These are phyloP conservation scores for Hemileccinum rubropunctum DNA, from an alignment of 768 basidiomycete genomes.

Conservation along the genomic window DNA sequence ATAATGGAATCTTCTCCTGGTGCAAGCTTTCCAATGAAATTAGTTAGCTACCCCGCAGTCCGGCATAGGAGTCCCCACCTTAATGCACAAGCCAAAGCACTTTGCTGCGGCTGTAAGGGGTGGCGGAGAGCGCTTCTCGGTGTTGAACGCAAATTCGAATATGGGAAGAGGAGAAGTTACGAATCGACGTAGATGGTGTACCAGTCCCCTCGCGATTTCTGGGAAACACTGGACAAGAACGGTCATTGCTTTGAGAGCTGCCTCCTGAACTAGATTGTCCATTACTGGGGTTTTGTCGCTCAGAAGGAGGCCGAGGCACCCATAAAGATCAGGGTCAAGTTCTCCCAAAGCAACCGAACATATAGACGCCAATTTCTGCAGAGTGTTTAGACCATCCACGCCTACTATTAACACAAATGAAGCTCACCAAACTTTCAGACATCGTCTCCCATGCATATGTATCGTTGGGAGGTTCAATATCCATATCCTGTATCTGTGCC, in stretches of 20 bases:
- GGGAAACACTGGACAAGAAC: conserved; percentile 88
- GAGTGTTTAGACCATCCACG: background rate
- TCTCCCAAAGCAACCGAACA: conserved; percentile 72
- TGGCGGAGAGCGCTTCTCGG: conserved; percentile 70
- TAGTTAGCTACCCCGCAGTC: background rate
- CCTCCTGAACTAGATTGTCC: conserved; percentile 84
- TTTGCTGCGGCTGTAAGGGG: conserved; percentile 84
- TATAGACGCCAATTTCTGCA: conserved; percentile 80
- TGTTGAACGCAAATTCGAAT: conserved; percentile 82
- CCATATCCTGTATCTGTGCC: conserved; percentile 79
- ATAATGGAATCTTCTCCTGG: conserved; percentile 86
- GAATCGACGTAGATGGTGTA: conserved; percentile 79
- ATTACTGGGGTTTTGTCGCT: conserved; percentile 79
- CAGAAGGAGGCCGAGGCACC: conserved; percentile 67
- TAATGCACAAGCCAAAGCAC: conserved; percentile 86
- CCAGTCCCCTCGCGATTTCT: conserved; percentile 69
- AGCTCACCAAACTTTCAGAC: conserved; percentile 79
- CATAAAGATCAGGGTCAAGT: conserved; percentile 66
- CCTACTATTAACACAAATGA: background rate
- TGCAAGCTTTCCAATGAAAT: conserved; percentile 51
- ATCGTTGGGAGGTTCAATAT: conserved; percentile 72
- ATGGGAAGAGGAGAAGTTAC: conserved; percentile 85
- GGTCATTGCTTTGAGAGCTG: conserved; percentile 82
- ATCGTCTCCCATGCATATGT: conserved; percentile 93
- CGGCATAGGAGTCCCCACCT: conserved; percentile 40